phyloP scores from a whole-genome alignment of 768 basidiomycete genomes.

The Polyporus arcularius region DNA sequence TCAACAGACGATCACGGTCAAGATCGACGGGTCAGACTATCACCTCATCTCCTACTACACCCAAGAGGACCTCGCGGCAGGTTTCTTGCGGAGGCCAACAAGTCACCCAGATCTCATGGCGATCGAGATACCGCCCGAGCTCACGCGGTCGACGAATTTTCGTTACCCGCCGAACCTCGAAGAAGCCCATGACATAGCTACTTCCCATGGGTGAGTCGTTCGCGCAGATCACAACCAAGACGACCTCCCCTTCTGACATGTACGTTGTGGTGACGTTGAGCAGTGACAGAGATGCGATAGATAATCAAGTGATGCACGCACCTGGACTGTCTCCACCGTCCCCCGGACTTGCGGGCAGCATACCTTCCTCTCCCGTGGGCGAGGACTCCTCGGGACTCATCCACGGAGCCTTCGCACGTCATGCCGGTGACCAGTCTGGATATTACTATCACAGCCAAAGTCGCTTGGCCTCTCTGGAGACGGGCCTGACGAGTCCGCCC shows the following conservation, averaged over 20 bases:
- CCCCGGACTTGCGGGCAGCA: conserved; percentile 8
- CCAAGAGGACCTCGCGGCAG: conserved; percentile 72
- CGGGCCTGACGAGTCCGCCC: conserved; percentile 6
- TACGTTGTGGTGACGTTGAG: conserved; percentile 18
- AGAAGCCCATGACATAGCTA: conserved; percentile 60
- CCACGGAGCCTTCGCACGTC: conserved; percentile 19
- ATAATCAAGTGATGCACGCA: conserved; percentile 19
- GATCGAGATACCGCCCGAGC: conserved; percentile 72
- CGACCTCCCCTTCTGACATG: conserved; percentile 7
- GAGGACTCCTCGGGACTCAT: conserved; percentile 26
- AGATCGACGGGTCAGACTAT: conserved; percentile 75
- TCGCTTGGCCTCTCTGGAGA: conserved; percentile 9
- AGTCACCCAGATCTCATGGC: conserved; percentile 70
- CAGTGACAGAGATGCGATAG: conserved; percentile 27
- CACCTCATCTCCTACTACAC: conserved; percentile 87
- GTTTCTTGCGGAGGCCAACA: conserved; percentile 69
- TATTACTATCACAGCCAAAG: conserved; percentile 17
- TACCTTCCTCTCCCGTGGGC: conserved; percentile 14
- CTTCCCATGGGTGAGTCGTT: conserved; percentile 57
- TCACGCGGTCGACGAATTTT: conserved; percentile 80
- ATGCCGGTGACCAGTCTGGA: conserved; percentile 8
- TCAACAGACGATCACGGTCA: conserved; percentile 80
- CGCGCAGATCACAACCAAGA: conserved; percentile 9
- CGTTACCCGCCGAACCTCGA: conserved; percentile 82
- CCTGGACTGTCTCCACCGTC: conserved; percentile 10